These are phyloP conservation scores for Hemileccinum rubropunctum DNA, from an alignment of 768 basidiomycete genomes.

Conservation along the genomic window DNA sequence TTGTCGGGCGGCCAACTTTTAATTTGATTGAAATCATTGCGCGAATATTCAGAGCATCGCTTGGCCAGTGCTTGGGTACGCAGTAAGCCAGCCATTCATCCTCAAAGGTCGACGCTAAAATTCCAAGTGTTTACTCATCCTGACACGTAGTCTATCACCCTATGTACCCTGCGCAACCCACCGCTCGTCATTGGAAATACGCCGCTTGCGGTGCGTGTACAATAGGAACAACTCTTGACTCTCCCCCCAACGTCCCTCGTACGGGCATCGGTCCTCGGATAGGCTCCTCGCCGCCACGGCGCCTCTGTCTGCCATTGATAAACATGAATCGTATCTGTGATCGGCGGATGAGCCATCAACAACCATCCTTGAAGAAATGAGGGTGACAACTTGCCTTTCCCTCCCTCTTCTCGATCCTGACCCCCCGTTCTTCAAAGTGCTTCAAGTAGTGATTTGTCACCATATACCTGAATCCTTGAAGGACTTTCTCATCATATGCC, in stretches of 20 bases:
- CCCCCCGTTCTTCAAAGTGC: constrained; percentile 21
- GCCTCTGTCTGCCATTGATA: constrained; percentile 5
- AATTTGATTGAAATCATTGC: neutral
- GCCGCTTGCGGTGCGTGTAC: constrained; percentile 15
- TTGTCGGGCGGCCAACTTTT: constrained; percentile 13
- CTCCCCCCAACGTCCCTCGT: constrained; percentile 23
- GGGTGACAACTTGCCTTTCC: constrained; percentile 17
- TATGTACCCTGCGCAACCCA: neutral
- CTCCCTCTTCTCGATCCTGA: constrained; percentile 13
- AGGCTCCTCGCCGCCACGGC: neutral
- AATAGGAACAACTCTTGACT: constrained; percentile 23
- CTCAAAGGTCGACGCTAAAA: neutral
- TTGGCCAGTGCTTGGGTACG: neutral
- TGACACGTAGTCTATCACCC: too few relatives aligned
- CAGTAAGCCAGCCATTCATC: neutral
- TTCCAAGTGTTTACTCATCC: too few relatives aligned
- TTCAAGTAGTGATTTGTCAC: constrained; percentile 25
- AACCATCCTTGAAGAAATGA: neutral
- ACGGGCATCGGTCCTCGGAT: constrained; percentile 23
- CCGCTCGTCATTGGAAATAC: constrained; percentile 1
- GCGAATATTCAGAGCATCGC: neutral
- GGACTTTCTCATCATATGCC: constrained; percentile 26
- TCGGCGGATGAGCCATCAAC: neutral
- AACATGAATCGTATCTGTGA: constrained; percentile 14
- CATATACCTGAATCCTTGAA: constrained; percentile 24